Percentiles rank a stretch among this genome's conserved stretches.
Evolutionary conservation across 306 rosid genomes (phyloP).

Genomic region (Notholithocarpus densiflorus): DNA sequence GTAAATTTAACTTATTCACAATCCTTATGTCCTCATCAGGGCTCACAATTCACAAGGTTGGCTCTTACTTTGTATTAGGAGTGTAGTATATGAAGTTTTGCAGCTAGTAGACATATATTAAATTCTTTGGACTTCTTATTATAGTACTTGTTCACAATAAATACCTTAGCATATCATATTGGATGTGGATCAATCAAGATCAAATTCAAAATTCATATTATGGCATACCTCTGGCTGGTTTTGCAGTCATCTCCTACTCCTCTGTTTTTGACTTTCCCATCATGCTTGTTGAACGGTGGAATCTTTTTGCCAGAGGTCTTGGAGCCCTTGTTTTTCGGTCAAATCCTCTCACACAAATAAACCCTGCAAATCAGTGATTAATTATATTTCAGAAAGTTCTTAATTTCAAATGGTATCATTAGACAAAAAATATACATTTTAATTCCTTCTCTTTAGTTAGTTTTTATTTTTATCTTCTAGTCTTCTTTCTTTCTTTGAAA

Average conservation of each 20-base stretch:
- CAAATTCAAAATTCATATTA: too few species aligned
- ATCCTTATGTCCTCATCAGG: too few species aligned
- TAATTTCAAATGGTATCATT: neutral
- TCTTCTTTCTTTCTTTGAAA: too few species aligned
- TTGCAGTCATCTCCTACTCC: neutral
- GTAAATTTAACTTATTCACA: neutral
- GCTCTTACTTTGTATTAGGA: too few species aligned
- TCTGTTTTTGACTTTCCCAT: neutral
- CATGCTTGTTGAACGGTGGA: conserved; percentile 29
- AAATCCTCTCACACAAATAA: conserved; percentile 52
- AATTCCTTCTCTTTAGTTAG: neutral
- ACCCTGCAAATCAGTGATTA: conserved; percentile 29
- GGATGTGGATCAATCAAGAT: too few species aligned
- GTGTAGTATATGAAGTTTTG: too few species aligned
- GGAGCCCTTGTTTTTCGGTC: conserved; percentile 35
- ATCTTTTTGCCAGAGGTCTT: conserved; percentile 9
- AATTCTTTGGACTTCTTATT: too few species aligned
- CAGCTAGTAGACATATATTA: too few species aligned
- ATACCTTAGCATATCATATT: too few species aligned
- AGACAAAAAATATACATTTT: neutral
- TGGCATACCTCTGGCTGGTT: neutral
- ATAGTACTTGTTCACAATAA: too few species aligned
- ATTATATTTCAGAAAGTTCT: neutral
- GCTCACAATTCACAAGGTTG: too few species aligned
- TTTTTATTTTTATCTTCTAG: neutral